phyloP scores from a whole-genome alignment of 163 green algal species.

The Scenedesmus sp. region DNA sequence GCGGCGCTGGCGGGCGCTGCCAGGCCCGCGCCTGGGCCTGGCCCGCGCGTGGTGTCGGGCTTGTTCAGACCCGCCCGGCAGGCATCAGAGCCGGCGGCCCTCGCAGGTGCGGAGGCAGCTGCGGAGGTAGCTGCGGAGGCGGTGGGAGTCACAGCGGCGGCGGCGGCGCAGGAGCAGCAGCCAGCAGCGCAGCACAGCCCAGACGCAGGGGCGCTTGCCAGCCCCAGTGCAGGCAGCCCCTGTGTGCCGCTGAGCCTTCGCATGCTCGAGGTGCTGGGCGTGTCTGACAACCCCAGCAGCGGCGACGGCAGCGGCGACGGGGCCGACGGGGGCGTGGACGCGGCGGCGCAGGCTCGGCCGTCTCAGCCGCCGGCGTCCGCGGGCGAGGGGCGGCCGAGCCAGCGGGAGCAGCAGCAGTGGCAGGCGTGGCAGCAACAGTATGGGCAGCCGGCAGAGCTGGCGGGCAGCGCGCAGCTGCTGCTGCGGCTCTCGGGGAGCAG shows the following conservation, averaged over 20 bases:
- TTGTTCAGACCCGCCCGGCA: background rate
- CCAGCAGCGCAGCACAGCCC: no score
- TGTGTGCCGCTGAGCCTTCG: no score
- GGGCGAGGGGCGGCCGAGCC: no score
- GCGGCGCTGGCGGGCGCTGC: background rate
- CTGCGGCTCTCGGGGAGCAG: constrained; percentile 1
- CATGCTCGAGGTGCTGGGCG: no score
- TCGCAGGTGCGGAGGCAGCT: background rate
- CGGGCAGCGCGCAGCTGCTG: background rate
- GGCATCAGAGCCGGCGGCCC: background rate
- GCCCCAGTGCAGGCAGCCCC: no score
- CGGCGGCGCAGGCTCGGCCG: no score
- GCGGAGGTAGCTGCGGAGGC: background rate
- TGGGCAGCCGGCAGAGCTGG: constrained; percentile 19
- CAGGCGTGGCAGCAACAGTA: background rate
- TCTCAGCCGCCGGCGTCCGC: no score
- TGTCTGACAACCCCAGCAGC: constrained; percentile 19
- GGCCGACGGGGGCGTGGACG: no score
- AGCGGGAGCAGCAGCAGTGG: background rate
- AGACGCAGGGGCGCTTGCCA: no score
- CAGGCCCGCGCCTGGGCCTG: background rate
- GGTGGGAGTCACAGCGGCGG: background rate
- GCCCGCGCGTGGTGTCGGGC: constrained; percentile 10
- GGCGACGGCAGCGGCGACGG: background rate
- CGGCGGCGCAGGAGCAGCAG: background rate